These are phyloP conservation scores for Taphrina deformans DNA, from an alignment of 1,139 yeast species.

Conservation along the genomic window DNA sequence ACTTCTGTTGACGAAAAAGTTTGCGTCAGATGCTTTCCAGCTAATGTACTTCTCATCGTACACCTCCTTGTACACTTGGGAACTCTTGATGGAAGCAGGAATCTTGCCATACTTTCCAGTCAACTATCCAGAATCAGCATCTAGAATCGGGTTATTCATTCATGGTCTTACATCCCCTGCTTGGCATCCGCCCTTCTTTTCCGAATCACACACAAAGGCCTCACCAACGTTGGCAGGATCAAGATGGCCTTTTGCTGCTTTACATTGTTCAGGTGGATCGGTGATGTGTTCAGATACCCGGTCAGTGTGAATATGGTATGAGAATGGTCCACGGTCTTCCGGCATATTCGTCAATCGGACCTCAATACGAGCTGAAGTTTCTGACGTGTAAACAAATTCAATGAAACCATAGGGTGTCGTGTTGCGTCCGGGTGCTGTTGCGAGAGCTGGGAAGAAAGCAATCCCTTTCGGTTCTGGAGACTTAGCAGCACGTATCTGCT, in stretches of 20 bases:
- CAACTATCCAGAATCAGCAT: background rate
- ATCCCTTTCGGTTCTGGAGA: slow-evolving; percentile 9
- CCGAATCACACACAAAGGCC: background rate
- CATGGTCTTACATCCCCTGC: slow-evolving; percentile 11
- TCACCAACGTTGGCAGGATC: slow-evolving; percentile 6
- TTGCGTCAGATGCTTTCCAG: background rate
- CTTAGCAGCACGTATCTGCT: background rate
- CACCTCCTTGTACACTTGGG: slow-evolving; percentile 17
- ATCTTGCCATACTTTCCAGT: slow-evolving; percentile 20
- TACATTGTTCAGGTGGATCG: slow-evolving; percentile 7
- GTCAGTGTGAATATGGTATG: slow-evolving; percentile 18
- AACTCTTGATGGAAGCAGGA: background rate
- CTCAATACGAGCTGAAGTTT: slow-evolving; percentile 4
- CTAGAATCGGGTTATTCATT: background rate
- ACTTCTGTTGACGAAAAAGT: slow-evolving; percentile 14
- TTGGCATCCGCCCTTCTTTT: slow-evolving; percentile 8
- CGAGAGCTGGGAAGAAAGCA: background rate
- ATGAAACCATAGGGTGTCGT: slow-evolving; percentile 8
- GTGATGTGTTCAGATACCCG: slow-evolving; percentile 11
- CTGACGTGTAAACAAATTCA: background rate
- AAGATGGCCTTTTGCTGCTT: slow-evolving; percentile 19
- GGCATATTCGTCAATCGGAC: slow-evolving; percentile 12
- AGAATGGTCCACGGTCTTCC: background rate
- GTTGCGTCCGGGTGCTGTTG: background rate
- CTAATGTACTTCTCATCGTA: slow-evolving; percentile 13